Base-by-base conservation (phyloP, 1,284 basidiomycete genomes). In the Lignosus rhinocerotis region DNA sequence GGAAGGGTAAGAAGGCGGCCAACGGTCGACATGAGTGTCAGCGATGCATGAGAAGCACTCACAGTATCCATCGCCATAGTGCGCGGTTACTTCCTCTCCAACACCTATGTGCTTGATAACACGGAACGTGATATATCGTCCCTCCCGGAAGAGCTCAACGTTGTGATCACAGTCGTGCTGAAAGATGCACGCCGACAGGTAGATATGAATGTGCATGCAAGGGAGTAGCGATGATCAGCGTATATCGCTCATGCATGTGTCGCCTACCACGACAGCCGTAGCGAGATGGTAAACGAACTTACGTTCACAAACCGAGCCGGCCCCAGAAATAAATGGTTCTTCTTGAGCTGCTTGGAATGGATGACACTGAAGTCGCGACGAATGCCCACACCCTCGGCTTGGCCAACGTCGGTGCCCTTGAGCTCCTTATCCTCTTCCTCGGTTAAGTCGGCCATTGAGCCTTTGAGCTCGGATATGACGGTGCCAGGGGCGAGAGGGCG, bases 221-320 rank as follows among this genome's bases (percentile, higher is more conserved):
- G 53, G 30, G 31, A 48, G 19, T 47, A n/a, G 14, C 44, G 42
- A 12, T 34, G 3, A 14, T 55, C 48, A 48, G 31, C 17, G 44
- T 8, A 47, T 31, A 41, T 32, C 42, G 30, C 38, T 30, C 14
- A 47, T n/a, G 50, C 11, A 4, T 43, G 44, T 46, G 53, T 32
- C 36, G 34, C 19, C 14, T 19, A 58, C 49, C 33, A 42, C 36
- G 60, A 17, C 14, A n/a, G 48, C 43, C 45, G 46, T 48, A 57
- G 54, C 14, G 19, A 32, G 31, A 21, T 11, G 30, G 51, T 12
- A 43, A 17, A 34, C 10, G 50, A 36, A 65, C 91, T 82, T 75
- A 94, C 93, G 71, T 96, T 96, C 61, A 96, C 93, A 76, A 96
- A 96, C 65, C 94, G 87, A 70, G 94, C 94, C 49, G 94, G 94